These are phyloP conservation scores for Tylopilus rubrobrunneus DNA, from an alignment of 768 basidiomycete species.

Conservation along the genomic window DNA sequence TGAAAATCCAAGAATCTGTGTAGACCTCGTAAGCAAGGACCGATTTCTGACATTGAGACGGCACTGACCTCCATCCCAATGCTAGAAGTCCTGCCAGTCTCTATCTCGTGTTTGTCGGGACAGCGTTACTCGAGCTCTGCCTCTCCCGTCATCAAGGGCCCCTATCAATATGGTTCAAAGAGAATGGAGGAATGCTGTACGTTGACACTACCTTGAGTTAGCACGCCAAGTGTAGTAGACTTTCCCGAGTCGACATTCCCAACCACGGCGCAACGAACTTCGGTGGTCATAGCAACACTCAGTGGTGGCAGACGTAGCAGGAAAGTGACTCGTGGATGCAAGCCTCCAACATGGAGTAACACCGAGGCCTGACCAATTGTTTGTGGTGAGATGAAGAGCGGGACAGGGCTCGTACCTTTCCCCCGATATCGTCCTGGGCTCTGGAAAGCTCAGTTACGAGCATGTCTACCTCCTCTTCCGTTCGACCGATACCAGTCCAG, in stretches of 20 bases:
- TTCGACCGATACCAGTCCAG: constrained; percentile 53
- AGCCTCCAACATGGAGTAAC: constrained; percentile 44
- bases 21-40: neutral
- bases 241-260: constrained; percentile 96
- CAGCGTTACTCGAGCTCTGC: constrained; percentile 78
- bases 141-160: constrained; percentile 76
- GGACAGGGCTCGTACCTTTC: constrained; percentile 49
- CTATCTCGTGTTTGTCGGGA: constrained; percentile 98
- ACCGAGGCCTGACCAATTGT: constrained; percentile 45
- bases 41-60: neutral
- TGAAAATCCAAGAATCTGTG: constrained; percentile 84
- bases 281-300: constrained; percentile 74
- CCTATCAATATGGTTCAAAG: constrained; percentile 37
- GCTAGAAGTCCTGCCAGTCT: constrained; percentile 93
- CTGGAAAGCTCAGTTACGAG: constrained; percentile 43
- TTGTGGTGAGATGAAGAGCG: neutral
- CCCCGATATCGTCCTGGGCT: constrained; percentile 73
- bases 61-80: constrained; percentile 92
- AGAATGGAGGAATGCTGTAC: constrained; percentile 18
- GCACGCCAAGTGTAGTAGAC: constrained; percentile 88
- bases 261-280: constrained; percentile 93
- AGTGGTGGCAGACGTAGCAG: constrained; percentile 74
- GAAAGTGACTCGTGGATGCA: constrained; percentile 53
- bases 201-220: constrained; percentile 71
- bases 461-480: constrained; percentile 47